phyloP scores from a whole-genome alignment of 805 yeast species.

The Metschnikowia sp. region DNA sequence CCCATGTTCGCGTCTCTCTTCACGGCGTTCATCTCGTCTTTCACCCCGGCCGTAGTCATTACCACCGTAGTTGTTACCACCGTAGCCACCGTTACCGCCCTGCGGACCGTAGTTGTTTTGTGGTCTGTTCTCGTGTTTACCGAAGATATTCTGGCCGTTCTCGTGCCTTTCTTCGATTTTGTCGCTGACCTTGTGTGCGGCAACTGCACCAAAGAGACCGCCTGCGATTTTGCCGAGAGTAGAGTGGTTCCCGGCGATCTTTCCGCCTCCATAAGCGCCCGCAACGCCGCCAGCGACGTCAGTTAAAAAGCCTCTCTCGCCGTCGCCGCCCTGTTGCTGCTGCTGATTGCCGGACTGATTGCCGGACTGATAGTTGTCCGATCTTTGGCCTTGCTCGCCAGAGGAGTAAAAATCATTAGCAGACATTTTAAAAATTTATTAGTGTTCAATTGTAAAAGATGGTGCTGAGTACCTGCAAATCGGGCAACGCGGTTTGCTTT shows the following conservation, averaged over 20 bases:
- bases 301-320: conserved; percentile 27
- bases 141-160: neutral
- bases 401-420: conserved; percentile 55
- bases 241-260: conserved; percentile 31
- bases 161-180: conserved; percentile 25
- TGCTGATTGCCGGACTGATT: conserved; percentile 11
- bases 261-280: conserved; percentile 36
- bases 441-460: neutral
- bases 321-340: conserved; percentile 17
- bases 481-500: neutral
- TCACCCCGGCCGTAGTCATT: neutral
- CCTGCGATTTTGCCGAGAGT: conserved; percentile 48
- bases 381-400: conserved; percentile 27
- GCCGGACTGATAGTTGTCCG: conserved; percentile 15
- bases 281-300: conserved; percentile 30
- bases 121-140: neutral
- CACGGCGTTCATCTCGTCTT: neutral
- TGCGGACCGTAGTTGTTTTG: conserved; percentile 1
- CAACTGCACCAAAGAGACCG: conserved; percentile 53
- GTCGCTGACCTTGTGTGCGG: conserved; percentile 50
- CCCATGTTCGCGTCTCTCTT: conserved; percentile 1
- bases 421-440: conserved; percentile 36
- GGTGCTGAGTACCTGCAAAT: neutral
- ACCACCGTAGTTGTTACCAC: conserved; percentile 2
- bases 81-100: conserved; percentile 6